Base-by-base conservation (phyloP, 2,329 filamentous ascomycete species). In the Ascochyta viciae-villosae region DNA sequence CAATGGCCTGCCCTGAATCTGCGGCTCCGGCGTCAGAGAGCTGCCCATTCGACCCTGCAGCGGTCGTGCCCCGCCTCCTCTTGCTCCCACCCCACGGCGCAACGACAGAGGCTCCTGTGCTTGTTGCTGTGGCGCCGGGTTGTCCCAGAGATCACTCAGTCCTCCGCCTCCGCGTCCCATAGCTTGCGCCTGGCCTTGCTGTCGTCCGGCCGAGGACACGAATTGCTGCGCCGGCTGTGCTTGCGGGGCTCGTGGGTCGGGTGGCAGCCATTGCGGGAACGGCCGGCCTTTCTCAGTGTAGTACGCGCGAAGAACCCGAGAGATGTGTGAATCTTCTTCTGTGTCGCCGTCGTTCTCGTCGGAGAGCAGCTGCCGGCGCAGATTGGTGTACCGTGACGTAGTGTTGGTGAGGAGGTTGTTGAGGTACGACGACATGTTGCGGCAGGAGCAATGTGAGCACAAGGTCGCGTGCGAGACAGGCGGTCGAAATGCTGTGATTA, bases 281-380 rank as follows among this genome's bases (percentile, higher is more conserved):
- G 87, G 83, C 22, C 88, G 87, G 65, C 89, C 90, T 72, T 96
- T 95, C 76, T 98, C 93, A 47, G 82, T 86, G 82, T 99, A 98
- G 83, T 98, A 96, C 67, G 87, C 89, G 68, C 95, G 90, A 24
- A 99, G 86, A 33, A 96, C 92, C 68, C 95, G 91, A 78, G 91
- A 96, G 70, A 98, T 90, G 80, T 98, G 92, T 3, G 92, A 96
- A 79, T 96, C 92, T 79, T 98, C 93, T 77, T 96, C 80, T 49
- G 80, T 82, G 72, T 83, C 81, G 68, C 81, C 81, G 71, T 83
- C 81, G 53, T 77, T 76, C 71, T 83, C 81, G 73, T 77, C 77
- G 33, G 90, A 85, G 61, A 93, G 86, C 59, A 91, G 87, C 58
- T 88, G 88, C 55, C 78, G 82, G 35, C 84, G 83, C 50, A 87